These are phyloP conservation scores for Epichloe aotearoae DNA, from an alignment of 2,329 filamentous ascomycete genomes.

Conservation along the genomic window DNA sequence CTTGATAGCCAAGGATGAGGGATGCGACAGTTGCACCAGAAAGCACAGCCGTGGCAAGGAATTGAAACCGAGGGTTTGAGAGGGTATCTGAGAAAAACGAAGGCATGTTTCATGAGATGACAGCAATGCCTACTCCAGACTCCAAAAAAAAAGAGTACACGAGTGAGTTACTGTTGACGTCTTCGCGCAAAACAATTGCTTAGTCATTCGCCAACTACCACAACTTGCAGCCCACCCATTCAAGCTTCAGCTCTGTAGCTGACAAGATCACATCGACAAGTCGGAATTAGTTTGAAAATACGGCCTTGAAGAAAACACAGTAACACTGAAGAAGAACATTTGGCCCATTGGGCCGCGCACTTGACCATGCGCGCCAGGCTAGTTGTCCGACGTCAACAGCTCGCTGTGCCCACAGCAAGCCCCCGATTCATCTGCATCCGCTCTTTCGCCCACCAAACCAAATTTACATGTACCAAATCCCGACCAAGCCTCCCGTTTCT, in stretches of 20 bases:
- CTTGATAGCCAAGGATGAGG: conserved; percentile 50
- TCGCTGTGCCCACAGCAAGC: conserved; percentile 7
- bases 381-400: conserved; percentile 17
- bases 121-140: not conserved
- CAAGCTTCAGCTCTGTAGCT: not conserved
- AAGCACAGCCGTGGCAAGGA: conserved; percentile 57
- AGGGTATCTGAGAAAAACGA: conserved; percentile 31
- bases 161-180: not conserved
- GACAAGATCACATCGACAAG: not conserved
- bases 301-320: not conserved
- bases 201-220: not conserved
- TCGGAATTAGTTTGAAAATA: not conserved
- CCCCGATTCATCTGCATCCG: conserved; percentile 12
- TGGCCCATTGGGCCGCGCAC: conserved; percentile 3
- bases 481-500: conserved; percentile 34
- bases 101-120: conserved; percentile 22
- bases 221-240: not conserved
- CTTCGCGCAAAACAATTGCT: not conserved
- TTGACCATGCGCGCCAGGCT: conserved; percentile 27
- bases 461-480: conserved; percentile 16
- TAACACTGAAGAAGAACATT: not conserved
- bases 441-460: conserved; percentile 15
- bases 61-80: conserved; percentile 40
- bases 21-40: conserved; percentile 48
- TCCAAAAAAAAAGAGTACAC: not conserved